A percentile compares a stretch with the other conserved stretches of the same genome.
These are phyloP conservation scores for Lactifluus rugatus DNA, from an alignment of 768 basidiomycete genomes.

Conservation along the genomic window DNA sequence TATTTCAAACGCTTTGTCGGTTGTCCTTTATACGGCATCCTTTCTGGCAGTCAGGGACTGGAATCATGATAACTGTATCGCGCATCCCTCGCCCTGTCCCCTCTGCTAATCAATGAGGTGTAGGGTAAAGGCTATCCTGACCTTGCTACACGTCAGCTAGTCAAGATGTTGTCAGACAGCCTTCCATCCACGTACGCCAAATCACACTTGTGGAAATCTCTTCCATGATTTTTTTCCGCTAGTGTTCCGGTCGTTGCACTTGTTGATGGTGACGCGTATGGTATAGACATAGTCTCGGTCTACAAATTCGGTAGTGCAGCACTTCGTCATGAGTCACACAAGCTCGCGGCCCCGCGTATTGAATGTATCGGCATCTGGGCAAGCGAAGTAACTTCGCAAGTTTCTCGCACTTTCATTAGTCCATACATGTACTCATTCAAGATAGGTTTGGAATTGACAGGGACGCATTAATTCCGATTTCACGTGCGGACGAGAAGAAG, in stretches of 20 bases:
- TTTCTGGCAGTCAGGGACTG: slow-evolving; percentile 43
- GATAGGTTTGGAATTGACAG: slow-evolving; percentile 49
- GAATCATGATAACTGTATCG: slow-evolving; percentile 69
- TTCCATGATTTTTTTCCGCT: neutral
- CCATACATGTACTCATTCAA: neutral
- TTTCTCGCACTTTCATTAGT: neutral
- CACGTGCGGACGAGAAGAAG: slow-evolving; percentile 66
- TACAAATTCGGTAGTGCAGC: slow-evolving; percentile 72
- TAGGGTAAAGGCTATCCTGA: slow-evolving; percentile 99
- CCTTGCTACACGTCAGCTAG: slow-evolving; percentile 77
- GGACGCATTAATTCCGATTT: slow-evolving; percentile 59
- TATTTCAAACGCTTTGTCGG: slow-evolving; percentile 82
- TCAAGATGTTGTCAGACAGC: slow-evolving; percentile 58
- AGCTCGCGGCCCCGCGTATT: slow-evolving; percentile 57
- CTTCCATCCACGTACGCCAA: slow-evolving; percentile 47
- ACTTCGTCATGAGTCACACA: slow-evolving; percentile 61
- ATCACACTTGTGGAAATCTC: neutral
- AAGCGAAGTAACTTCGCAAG: slow-evolving; percentile 58
- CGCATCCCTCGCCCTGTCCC: neutral
- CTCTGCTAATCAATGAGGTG: neutral
- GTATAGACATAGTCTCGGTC: slow-evolving; percentile 83
- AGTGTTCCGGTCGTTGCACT: slow-evolving; percentile 73
- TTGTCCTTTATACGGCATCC: slow-evolving; percentile 41
- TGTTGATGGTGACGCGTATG: slow-evolving; percentile 89
- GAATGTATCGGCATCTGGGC: slow-evolving; percentile 73